Conservation (phyloP, 139 green algal species). For the Diplosphaera chodatii region DNA sequence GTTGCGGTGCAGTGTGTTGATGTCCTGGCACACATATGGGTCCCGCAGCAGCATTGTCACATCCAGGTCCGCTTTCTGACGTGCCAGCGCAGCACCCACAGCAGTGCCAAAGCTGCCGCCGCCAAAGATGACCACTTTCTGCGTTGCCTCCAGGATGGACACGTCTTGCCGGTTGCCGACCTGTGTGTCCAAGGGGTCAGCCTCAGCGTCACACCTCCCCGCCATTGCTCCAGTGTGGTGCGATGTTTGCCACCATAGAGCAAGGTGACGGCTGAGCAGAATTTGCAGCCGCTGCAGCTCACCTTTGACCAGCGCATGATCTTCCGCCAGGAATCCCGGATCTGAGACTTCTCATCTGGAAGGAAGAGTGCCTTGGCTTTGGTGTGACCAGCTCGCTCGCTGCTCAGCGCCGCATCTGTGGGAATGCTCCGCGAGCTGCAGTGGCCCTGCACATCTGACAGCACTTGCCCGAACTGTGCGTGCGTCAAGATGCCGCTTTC, state of each 20-base stretch:
- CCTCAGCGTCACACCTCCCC: too few relatives aligned
- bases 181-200: too few relatives aligned
- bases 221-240: too few relatives aligned
- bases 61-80: conserved; percentile 72
- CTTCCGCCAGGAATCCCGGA: conserved; percentile 65
- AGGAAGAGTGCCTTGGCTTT: conserved; percentile 21
- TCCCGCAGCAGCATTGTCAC: conserved; percentile 80
- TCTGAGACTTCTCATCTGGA: conserved; percentile 51
- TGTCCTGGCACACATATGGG: conserved; percentile 65
- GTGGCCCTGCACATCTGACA: neutral
- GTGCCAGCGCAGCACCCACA: conserved; percentile 78
- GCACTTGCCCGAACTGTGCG: neutral
- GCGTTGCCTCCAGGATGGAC: neutral
- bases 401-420: neutral
- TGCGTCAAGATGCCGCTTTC: conserved; percentile 1
- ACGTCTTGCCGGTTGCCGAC: neutral
- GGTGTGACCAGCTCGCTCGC: neutral
- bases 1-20: conserved; percentile 88
- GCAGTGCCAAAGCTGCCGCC: conserved; percentile 95
- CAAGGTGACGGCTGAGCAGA: neutral
- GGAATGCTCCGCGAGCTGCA: too few relatives aligned
- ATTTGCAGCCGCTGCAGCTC: neutral
- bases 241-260: too few relatives aligned
- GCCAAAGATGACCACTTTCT: conserved; percentile 91
- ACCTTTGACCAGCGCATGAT: conserved; percentile 86